Base-by-base conservation (phyloP, 257 asterid genomes). In the Penstemon barbatus region DNA sequence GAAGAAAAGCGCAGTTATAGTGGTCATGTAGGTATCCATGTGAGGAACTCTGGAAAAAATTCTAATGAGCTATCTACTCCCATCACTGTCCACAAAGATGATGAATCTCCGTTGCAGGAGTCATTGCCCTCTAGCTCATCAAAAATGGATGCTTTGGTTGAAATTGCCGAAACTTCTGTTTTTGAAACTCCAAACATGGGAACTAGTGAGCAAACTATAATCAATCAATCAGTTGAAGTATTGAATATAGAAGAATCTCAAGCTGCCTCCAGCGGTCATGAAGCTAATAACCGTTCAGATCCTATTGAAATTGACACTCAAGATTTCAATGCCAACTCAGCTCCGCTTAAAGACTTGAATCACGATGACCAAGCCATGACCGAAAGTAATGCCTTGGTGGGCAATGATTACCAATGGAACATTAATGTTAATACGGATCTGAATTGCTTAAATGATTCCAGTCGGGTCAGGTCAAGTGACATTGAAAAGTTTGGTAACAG, bases 21-120 rank as follows among this genome's bases (percentile, higher is more conserved):
- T 79, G 96, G 92, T 50, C 99, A 88, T 77, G 99, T 93, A 11
- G 97, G 94, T 18, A 82, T 78, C 73, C 97, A 93, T 66, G 96
- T 87, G 74, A 87, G 95, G 78, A 87, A 77, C 76, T 73, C 85
- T n/a, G 86, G 77, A 41, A 83, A 77, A 76, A 75, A 65, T 66
- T 75, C 85, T 57, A 78, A 77, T 70, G 89, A 79, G 57, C 77
- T 77, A 67, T 72, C 69, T 72, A 51, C 73, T 74, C 66, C 80
- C 0, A 76, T 51, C 33, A 59, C 71, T 75, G 76, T 70, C 66
- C 73, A 69, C 63, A 45, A 76, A 78, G 72, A 63, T 56, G 19
- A 61, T 38, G 88, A 79, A 60, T 68, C 95, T 72, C 72, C 74
- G 9, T 43, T 71, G 56, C 76, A 44, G 66, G 84, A 79, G 43